These are phyloP conservation scores for Phaeosphaeriaceae sp. DNA, from an alignment of 2,329 filamentous ascomycete species.

Conservation along the genomic window DNA sequence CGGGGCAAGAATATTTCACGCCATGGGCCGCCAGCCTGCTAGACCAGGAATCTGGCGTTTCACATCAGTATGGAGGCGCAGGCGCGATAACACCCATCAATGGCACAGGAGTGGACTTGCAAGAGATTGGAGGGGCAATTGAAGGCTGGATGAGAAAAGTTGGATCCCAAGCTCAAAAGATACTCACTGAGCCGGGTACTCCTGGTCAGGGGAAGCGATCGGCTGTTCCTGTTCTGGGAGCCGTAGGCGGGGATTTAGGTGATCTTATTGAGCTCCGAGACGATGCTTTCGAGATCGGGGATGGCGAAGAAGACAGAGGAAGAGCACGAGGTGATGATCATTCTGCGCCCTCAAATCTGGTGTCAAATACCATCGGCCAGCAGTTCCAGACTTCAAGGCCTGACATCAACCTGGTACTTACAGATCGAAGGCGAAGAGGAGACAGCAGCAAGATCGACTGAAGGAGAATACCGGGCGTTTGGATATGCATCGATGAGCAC, in stretches of 20 bases:
- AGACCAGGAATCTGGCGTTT: constrained; percentile 39
- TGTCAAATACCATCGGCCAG: constrained; percentile 17
- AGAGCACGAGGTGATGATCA: constrained; percentile 24
- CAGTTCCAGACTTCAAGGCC: constrained; percentile 42
- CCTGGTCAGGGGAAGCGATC: constrained; percentile 37
- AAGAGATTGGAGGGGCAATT: constrained; percentile 84
- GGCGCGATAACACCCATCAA: constrained; percentile 38
- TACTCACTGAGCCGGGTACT: constrained; percentile 42
- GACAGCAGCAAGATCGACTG: constrained; percentile 40
- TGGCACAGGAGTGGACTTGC: constrained; percentile 60
- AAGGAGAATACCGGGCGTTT: constrained; percentile 10
- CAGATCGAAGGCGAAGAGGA: constrained; percentile 35
- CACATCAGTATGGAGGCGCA: constrained; percentile 35
- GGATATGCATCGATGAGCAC: constrained; percentile 8
- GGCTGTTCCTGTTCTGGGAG: constrained; percentile 46
- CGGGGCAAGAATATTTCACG: constrained; percentile 63
- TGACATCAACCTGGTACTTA: constrained; percentile 38
- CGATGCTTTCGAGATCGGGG: constrained; percentile 60
- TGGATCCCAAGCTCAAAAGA: constrained; percentile 64
- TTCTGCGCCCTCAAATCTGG: constrained; percentile 22
- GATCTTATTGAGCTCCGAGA: constrained; percentile 75
- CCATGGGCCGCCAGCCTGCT: constrained; percentile 48
- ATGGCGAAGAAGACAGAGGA: constrained; percentile 39
- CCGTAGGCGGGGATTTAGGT: constrained; percentile 56
- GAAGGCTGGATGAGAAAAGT: constrained; percentile 91